Base-by-base conservation (phyloP, 345 rosid genomes). In the Melaleuca quinquenervia region DNA sequence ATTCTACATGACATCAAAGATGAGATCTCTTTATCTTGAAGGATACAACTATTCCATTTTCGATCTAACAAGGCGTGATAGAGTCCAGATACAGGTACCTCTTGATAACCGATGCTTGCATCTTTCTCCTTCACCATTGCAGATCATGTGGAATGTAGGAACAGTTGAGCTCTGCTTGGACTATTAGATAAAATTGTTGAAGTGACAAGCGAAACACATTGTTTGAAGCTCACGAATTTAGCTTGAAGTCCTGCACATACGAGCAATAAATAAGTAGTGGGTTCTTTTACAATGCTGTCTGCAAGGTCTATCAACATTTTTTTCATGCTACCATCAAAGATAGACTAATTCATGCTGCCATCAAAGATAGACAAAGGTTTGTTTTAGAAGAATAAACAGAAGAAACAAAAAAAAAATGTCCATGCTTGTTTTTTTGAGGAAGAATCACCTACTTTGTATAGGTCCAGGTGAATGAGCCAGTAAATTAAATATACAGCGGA, bases 1-100 rank as follows among this genome's bases (percentile, higher is more conserved):
- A 50, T 94, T 93, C 87, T 93, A 94, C 88, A 91, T 94, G 91
- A 94, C 95, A 48, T 94, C 97, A 12, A 90, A 89, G 82, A 94
- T 93, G 97, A 91, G 87, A 90, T 94, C 95, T 85, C 93, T 94
- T 75, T 94, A 94, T 90, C 92, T 94, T 85, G 91, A 93, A 89
- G 97, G 95, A 78, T 92, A 93, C 88, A 87, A 88, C 83, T 94
- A 94, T 86, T 92, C 97, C n/a, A 86, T 93, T 45, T 94, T 94
- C 54, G 97, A 94, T 86, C 89, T 94, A 27, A 93, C 97, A 80
- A 88, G 88, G 53, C 87, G 51, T 6, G 95, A 94, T 82, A 90
- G 89, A 89, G 97, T 93, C 87, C 97, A 92, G 83, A 88, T 94
- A 89, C 97, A 93, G 96, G 96, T 93, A 90, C 76, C 44, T 48